Base-by-base conservation (phyloP, 1,284 basidiomycete species). In the Veloboletus limbatus region DNA sequence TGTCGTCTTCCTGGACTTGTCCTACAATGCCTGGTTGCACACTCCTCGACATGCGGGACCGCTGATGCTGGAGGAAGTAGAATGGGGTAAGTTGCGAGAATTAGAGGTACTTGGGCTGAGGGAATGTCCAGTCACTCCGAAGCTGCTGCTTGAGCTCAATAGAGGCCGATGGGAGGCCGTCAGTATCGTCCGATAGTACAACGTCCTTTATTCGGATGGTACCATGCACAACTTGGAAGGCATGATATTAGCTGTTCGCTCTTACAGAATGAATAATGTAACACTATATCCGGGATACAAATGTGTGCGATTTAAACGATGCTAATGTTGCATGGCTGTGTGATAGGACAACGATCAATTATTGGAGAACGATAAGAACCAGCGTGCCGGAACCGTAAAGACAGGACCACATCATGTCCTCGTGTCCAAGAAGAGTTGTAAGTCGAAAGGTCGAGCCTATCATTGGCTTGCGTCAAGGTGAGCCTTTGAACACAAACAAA, bases 21-120 rank as follows among this genome's bases (percentile, higher is more conserved):
- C 85, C 1, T 84, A 76, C 58, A 88, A 87, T 52, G 44, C 49
- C 2, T 88, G 85, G 85, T 64, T 88, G 24, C 56, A 60, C n/a
- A 24, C 22, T 2, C 3, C 6, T 8, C 33, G 10, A 8, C 33
- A 11, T 14, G n/a, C 8, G 17, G 67, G 60, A 8, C 55, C 65
- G 25, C 62, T 65, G 37, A 66, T 69, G 13, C 55, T 85, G 17
- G 73, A 75, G 28, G 70, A 74, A 28, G 64, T 85, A 5, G 70
- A 75, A 40, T 86, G 82, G 85, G 51, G 50, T 16, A 69, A 74
- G 22, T 78, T 78, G 78, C 69, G 63, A 30, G 58, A 71, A 30
- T 57, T 88, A 50, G 66, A 67, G 50, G 65, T 78, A 14, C 59
- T 87, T 22, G 82, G 79, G 1, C 58, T 82, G 42, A 69, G 80